phyloP scores from a whole-genome alignment of 2,329 filamentous ascomycete species.

The Boeremia lycopersici region DNA sequence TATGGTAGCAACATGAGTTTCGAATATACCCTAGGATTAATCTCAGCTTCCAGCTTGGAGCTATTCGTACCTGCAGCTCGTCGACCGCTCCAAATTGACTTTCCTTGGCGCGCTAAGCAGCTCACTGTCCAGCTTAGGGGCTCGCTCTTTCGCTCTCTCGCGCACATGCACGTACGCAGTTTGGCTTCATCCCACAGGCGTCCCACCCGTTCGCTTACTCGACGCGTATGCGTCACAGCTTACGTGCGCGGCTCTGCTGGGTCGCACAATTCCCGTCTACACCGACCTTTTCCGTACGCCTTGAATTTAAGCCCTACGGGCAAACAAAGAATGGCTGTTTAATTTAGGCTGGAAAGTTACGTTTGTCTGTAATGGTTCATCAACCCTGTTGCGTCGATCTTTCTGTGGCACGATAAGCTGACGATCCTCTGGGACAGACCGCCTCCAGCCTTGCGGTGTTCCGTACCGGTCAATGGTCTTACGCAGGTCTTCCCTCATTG shows the following conservation, averaged over 20 bases:
- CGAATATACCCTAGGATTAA: background rate
- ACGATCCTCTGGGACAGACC: conserved; percentile 10
- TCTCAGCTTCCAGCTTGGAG: background rate
- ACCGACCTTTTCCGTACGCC: conserved; percentile 14
- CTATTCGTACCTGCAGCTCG: conserved; percentile 6
- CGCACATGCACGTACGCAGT: background rate
- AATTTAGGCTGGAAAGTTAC: background rate
- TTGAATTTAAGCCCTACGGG: background rate
- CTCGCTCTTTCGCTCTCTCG: background rate
- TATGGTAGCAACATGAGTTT: background rate
- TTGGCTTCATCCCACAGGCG: background rate
- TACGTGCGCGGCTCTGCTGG: conserved; percentile 11
- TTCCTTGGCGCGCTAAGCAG: background rate
- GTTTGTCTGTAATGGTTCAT: background rate
- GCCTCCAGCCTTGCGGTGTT: conserved; percentile 14
- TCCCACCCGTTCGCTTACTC: conserved; percentile 2
- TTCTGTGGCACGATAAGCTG: conserved; percentile 16
- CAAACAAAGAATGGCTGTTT: background rate
- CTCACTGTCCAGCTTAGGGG: background rate
- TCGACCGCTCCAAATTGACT: background rate
- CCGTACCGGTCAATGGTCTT: conserved; percentile 9
- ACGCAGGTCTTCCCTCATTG: background rate
- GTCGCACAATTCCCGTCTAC: conserved; percentile 10
- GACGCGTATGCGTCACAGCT: conserved; percentile 10
- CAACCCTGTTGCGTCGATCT: conserved; percentile 1